Base-by-base conservation (phyloP, 1,139 yeast genomes). In the Candida pseudoviswanathii region DNA sequence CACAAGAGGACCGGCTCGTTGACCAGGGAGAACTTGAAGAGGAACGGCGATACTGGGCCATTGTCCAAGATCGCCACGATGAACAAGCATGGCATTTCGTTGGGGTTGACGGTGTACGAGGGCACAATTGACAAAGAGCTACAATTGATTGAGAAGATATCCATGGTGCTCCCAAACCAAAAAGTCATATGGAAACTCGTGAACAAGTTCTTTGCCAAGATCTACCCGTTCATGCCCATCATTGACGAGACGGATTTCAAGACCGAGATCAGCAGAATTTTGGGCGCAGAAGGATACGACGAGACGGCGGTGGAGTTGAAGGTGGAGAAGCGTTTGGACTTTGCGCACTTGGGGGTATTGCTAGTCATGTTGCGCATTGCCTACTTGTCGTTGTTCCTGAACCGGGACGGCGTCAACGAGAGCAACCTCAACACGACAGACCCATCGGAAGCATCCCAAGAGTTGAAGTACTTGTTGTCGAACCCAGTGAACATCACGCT, bases 401-500 rank as follows among this genome's bases (percentile, higher is more conserved):
- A 78, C 56, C 63, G 60, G 30, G 63, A 56, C 36, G 66, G 58
- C 31, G 61, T 59, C 31, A 69, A 65, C 52, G 65, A 62, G 44
- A 54, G 53, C 46, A 66, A 65, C 47, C 51, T 67, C 31, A 55
- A 57, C 16, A 52, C 61, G 6, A 56, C 54, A 5, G 62, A 60
- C 51, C 63, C 63, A 16, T 56, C 57, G 36, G 56, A 52, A 21
- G 52, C 55, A 30, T 58, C 61, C 0, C 66, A 60, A 29, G 75
- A 70, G 22, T 73, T 77, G 51, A 63, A 65, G 39, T 80, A 74
- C 54, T 63, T 84, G 9, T 57, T 81, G 41, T 56, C 65, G 1
- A 70, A 78, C 51, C 85, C 86, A 2, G 70, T 82, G 36, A 72
- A 75, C 24, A 62, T 74, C 43, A 77, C 77, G 32, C 66, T 69